Evolutionary conservation across 495 filamentous ascomycete species (phyloP).

Genomic region (Letharia lupina): DNA sequence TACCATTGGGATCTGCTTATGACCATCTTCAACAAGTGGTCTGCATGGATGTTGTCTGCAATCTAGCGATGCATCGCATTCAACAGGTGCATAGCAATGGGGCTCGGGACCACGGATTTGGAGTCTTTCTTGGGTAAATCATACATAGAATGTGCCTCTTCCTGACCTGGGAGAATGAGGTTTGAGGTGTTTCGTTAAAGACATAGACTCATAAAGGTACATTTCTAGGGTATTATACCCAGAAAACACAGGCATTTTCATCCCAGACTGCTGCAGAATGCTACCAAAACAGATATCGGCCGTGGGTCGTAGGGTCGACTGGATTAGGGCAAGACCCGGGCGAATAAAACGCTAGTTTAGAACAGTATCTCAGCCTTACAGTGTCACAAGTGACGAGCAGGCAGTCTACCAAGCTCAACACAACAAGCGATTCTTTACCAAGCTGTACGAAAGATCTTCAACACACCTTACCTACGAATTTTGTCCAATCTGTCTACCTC

Average conservation of each 20-base stretch:
- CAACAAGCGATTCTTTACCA: not conserved
- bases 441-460: not conserved
- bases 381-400: not conserved
- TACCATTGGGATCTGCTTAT: not conserved
- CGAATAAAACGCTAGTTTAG: too few relatives aligned
- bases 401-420: not conserved
- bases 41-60: not conserved
- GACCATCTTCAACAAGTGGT: conserved; percentile 15
- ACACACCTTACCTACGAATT: not conserved
- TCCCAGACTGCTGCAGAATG: too few relatives aligned
- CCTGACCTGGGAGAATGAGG: not conserved
- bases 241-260: too few relatives aligned
- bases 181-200: not conserved
- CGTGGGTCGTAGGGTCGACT: too few relatives aligned
- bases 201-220: not conserved
- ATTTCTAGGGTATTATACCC: too few relatives aligned
- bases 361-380: not conserved
- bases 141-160: not conserved
- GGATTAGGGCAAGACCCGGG: too few relatives aligned
- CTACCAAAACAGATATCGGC: too few relatives aligned
- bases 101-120: not conserved
- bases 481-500: not conserved
- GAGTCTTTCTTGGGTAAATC: not conserved
- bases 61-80: conserved; percentile 4
- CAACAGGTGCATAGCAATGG: conserved; percentile 3